These are phyloP conservation scores for Vigna hirtella DNA, from an alignment of 306 rosid genomes.

Conservation along the genomic window DNA sequence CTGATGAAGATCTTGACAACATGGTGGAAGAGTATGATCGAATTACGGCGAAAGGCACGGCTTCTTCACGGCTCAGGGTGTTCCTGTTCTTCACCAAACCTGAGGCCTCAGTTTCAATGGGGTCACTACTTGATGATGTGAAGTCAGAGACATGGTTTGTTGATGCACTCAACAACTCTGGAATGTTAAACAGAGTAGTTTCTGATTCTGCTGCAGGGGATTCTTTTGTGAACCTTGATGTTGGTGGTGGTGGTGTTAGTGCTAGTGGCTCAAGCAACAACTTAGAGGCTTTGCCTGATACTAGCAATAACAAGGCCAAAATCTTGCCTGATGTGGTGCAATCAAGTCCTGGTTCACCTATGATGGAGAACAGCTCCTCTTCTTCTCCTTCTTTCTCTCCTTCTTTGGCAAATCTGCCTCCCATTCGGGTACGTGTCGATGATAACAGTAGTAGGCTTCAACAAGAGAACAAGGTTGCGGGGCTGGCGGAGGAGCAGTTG, in stretches of 20 bases:
- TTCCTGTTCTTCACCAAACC: slow-evolving; percentile 80
- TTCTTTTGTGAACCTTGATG: slow-evolving; percentile 62
- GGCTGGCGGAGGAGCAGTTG: slow-evolving; percentile 74
- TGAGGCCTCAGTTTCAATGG: slow-evolving; percentile 81
- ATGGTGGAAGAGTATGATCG: slow-evolving; percentile 94
- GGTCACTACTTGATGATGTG: slow-evolving; percentile 76
- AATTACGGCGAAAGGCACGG: slow-evolving; percentile 50
- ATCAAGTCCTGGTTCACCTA: slow-evolving; percentile 62
- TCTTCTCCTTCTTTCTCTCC: slow-evolving; percentile 71
- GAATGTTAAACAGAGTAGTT: slow-evolving; percentile 53
- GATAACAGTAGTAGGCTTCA: slow-evolving; percentile 58
- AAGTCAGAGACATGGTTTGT: slow-evolving; percentile 97
- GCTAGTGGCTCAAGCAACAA: slow-evolving; percentile 70
- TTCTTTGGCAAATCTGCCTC: slow-evolving; percentile 82
- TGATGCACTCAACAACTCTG: slow-evolving; percentile 83
- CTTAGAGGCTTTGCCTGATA: slow-evolving; percentile 57
- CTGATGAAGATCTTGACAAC: slow-evolving; percentile 91
- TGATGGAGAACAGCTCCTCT: slow-evolving; percentile 66
- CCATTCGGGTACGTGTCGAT: slow-evolving; percentile 77
- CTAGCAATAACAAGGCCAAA: slow-evolving; percentile 52
- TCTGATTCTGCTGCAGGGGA: slow-evolving; percentile 75
- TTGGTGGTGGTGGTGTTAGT: slow-evolving; percentile 59
- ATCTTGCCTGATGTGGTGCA: slow-evolving; percentile 52
- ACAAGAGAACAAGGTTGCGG: slow-evolving; percentile 51
- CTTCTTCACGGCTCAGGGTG: slow-evolving; percentile 73